Conservation (phyloP, 1,139 yeast species). For the Candida gigantensis region DNA sequence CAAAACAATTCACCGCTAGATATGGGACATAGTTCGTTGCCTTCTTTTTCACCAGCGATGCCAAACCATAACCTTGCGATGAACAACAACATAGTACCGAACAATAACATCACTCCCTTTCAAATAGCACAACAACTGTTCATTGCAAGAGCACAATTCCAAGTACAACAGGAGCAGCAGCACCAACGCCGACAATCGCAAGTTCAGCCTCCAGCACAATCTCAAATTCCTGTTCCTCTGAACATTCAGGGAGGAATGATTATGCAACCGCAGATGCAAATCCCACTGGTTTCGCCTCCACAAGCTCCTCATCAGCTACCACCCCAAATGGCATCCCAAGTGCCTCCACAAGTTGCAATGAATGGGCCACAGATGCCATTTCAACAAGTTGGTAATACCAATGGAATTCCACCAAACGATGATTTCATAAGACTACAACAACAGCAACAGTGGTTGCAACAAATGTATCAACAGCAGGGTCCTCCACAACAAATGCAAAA, state of each 20-base stretch:
- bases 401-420: background rate
- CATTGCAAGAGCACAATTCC: constrained; percentile 10
- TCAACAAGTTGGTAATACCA: constrained; percentile 2
- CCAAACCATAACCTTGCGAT: background rate
- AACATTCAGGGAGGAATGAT: constrained; percentile 1
- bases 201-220: constrained; percentile 3
- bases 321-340: constrained; percentile 6
- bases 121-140: constrained; percentile 10
- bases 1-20: constrained; percentile 1
- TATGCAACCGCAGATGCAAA: constrained; percentile 7
- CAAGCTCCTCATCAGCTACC: constrained; percentile 8
- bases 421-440: constrained; percentile 1
- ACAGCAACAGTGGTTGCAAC: constrained; percentile 5
- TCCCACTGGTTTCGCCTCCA: constrained; percentile 9
- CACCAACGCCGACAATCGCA: constrained; percentile 1
- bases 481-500: background rate
- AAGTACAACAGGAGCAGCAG: constrained; percentile 6
- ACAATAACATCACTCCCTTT: constrained; percentile 5
- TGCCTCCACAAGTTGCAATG: constrained; percentile 3
- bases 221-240: background rate
- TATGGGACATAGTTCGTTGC: constrained; percentile 1
- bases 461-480: constrained; percentile 4
- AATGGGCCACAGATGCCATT: constrained; percentile 2
- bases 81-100: background rate
- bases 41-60: constrained; percentile 1